A percentile compares a stretch with the other conserved stretches of the same genome.
Evolutionary conservation across 352 stramenopile species (phyloP).

Genomic region (Phytophthora syringae): DNA sequence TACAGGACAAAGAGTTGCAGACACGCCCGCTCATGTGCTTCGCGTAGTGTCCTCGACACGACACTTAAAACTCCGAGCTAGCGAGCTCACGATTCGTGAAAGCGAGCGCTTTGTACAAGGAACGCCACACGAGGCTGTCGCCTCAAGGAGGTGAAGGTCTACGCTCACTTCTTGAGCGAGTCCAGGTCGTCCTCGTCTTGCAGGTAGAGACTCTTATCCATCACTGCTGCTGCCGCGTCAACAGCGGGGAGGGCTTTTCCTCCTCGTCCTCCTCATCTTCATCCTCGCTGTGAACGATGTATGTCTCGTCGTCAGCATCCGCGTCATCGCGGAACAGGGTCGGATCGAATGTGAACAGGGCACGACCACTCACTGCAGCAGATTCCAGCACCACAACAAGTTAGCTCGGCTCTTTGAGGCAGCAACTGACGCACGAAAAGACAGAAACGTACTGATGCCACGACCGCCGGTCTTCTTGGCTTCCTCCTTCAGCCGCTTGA

Average conservation of each 20-base stretch:
- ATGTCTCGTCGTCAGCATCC: conserved; percentile 86
- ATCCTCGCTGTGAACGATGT: conserved; percentile 71
- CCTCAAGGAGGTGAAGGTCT: conserved; percentile 3
- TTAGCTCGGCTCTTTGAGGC: background rate
- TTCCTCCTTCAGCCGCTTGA: conserved; percentile 85
- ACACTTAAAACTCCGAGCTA: conserved; percentile 23
- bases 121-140: conserved; percentile 14
- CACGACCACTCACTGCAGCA: conserved; percentile 89
- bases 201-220: conserved; percentile 88
- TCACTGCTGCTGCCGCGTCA: conserved; percentile 65
- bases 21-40: conserved; percentile 3
- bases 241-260: conserved; percentile 41
- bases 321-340: conserved; percentile 93
- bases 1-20: conserved; percentile 30
- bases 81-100: conserved; percentile 12
- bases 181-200: conserved; percentile 81
- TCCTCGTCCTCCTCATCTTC: conserved; percentile 57
- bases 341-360: conserved; percentile 91
- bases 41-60: conserved; percentile 13
- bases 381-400: conserved; percentile 7
- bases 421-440: background rate
- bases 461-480: conserved; percentile 86
- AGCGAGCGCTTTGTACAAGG: conserved; percentile 23
- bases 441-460: conserved; percentile 77
- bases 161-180: conserved; percentile 74